Conservation (phyloP, 352 stramenopile genomes). For the Peronospora farinosa region DNA sequence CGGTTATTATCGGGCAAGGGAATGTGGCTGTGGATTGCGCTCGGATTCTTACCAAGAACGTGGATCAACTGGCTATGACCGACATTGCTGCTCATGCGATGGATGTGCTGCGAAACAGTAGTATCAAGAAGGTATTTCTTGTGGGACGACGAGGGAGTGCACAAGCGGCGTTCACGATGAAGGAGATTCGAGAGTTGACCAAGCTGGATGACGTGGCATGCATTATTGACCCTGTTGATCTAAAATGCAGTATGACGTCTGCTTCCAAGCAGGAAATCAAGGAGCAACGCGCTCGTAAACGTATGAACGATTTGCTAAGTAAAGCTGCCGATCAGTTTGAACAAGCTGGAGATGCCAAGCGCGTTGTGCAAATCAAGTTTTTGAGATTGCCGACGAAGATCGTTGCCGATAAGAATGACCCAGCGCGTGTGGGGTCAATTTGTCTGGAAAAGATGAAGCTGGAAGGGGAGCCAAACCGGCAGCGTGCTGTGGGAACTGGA, state of each 20-base stretch:
- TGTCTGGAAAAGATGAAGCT: conserved; percentile 86
- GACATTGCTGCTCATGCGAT: conserved; percentile 91
- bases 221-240: conserved; percentile 82
- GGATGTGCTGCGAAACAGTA: conserved; percentile 65
- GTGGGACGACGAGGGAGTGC: conserved; percentile 91
- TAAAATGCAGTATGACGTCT: conserved; percentile 81
- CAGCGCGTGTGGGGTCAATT: conserved; percentile 53
- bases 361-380: conserved; percentile 86
- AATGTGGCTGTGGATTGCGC: conserved; percentile 98
- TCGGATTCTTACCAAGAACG: conserved; percentile 90
- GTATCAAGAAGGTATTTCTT: conserved; percentile 85
- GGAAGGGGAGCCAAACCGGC: conserved; percentile 72
- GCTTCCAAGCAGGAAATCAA: conserved; percentile 86
- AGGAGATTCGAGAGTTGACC: conserved; percentile 90
- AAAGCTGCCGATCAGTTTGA: conserved; percentile 46
- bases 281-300: conserved; percentile 72
- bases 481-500: conserved; percentile 81
- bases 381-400: conserved; percentile 83
- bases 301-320: conserved; percentile 75
- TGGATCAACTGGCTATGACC: conserved; percentile 83
- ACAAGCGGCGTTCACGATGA: conserved; percentile 97
- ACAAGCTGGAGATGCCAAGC: conserved; percentile 20
- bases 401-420: conserved; percentile 40
- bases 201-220: conserved; percentile 75
- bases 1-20: conserved; percentile 95